Evolutionary conservation across 2,329 filamentous ascomycete genomes (phyloP).

Genomic region (Calonectria pseudoturangicola): DNA sequence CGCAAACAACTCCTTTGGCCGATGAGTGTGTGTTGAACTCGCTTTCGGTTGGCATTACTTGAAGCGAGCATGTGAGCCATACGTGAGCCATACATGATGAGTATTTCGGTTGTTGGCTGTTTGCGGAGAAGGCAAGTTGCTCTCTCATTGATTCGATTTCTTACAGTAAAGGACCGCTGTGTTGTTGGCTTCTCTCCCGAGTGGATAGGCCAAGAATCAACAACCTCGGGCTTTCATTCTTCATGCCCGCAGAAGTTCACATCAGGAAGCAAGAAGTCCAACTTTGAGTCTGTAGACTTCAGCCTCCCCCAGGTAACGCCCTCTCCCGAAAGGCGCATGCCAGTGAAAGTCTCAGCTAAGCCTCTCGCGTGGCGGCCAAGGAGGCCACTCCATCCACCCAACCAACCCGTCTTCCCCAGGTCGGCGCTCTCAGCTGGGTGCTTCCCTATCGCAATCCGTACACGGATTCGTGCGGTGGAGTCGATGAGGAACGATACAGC

Average conservation of each 20-base stretch:
- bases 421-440: not conserved
- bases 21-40: not conserved
- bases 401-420: not conserved
- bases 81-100: not conserved
- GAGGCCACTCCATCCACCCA: not conserved
- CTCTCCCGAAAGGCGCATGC: slow-evolving; percentile 3
- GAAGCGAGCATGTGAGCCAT: not conserved
- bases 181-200: not conserved
- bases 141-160: not conserved
- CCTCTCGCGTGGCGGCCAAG: slow-evolving; percentile 8
- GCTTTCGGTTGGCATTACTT: no score
- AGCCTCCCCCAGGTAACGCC: slow-evolving; percentile 8
- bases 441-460: not conserved
- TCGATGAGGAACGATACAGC: slow-evolving; percentile 7
- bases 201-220: not conserved
- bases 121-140: no score
- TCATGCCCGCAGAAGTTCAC: not conserved
- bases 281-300: not conserved
- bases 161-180: not conserved
- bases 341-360: slow-evolving; percentile 5
- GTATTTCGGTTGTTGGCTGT: no score
- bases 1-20: not conserved
- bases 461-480: not conserved
- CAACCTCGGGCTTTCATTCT: not conserved
- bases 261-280: not conserved